phyloP scores from a whole-genome alignment of 768 basidiomycete genomes.

The Psilocybe azurescens region DNA sequence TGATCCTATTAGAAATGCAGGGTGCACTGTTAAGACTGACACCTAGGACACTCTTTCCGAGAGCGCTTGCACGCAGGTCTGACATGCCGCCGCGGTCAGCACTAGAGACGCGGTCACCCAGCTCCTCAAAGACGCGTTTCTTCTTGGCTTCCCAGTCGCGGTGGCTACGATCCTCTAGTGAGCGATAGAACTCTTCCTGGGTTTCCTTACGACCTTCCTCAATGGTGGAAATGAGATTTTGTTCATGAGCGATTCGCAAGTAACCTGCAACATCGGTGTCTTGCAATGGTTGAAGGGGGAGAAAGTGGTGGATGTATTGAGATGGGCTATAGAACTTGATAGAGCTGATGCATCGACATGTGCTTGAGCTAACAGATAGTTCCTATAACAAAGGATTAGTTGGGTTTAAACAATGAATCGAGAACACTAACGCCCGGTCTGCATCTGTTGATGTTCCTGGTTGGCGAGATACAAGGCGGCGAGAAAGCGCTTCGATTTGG shows the following conservation, averaged over 20 bases:
- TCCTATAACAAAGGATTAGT: slow-evolving; percentile 47
- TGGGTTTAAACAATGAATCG: slow-evolving; percentile 8
- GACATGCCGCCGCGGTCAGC: slow-evolving; percentile 57
- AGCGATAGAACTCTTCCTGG: slow-evolving; percentile 82
- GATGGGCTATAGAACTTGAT: slow-evolving; percentile 79
- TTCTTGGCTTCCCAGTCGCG: slow-evolving; percentile 93
- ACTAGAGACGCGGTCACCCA: slow-evolving; percentile 69
- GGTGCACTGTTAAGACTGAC: slow-evolving; percentile 39
- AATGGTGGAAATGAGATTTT: slow-evolving; percentile 92
- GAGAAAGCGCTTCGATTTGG: slow-evolving; percentile 93
- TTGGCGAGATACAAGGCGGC: slow-evolving; percentile 79
- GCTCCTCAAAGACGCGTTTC: slow-evolving; percentile 87
- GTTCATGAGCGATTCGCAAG: slow-evolving; percentile 93
- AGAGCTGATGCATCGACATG: slow-evolving; percentile 93
- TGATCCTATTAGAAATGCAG: neutral
- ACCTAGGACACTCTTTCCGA: slow-evolving; percentile 58
- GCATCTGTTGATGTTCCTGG: slow-evolving; percentile 65
- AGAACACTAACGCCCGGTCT: slow-evolving; percentile 68
- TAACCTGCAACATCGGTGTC: slow-evolving; percentile 96
- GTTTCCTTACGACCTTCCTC: slow-evolving; percentile 89
- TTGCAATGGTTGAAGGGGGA: slow-evolving; percentile 88
- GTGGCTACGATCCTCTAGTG: slow-evolving; percentile 74
- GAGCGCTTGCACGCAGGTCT: slow-evolving; percentile 67
- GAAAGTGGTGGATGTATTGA: slow-evolving; percentile 84
- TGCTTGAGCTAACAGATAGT: slow-evolving; percentile 92